Base-by-base conservation (phyloP, 768 basidiomycete genomes). In the Kwoniella bestiolae region DNA sequence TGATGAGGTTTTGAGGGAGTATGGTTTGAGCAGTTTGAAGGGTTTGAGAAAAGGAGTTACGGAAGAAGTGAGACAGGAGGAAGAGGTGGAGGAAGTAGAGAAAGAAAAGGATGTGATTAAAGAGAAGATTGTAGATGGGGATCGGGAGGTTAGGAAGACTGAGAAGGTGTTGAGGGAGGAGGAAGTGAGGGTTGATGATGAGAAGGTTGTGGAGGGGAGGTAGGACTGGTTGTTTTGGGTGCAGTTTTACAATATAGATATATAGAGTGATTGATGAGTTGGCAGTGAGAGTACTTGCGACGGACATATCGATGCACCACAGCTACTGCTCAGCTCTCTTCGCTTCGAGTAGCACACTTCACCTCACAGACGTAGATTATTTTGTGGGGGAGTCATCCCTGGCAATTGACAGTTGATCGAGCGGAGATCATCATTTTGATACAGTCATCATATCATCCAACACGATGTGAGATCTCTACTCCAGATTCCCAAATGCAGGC, bases 1-100 rank as follows among this genome's bases (percentile, higher is more conserved):
- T 3, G 69, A 61, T 28, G 77, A 69, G 1, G 71, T 74, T 1
- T 63, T 82, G 31, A 67, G 26, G 16, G 74, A 74, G 29, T 82
- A 82, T 58, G 79, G 76, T 2, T 50, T 78, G 51, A 57, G 14
- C 9, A 53, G 47, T 41, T 29, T 66, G 44, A 51, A 60, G 34
- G 29, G 34, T 11, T 4, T 14, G 9, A 46, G 18, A 31, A 31
- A 35, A n/a, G n/a, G n/a, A n/a, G n/a, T n/a, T n/a, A n/a, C n/a
- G 47, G 47, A 56, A 41, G 9, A 45, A 41, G 45, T 46, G 41
- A 44, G 44, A 3, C 34, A 58, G 46, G 18, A 65, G 25, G 46
- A 58, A 14, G 41, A n/a, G 32, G 29, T 38, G 7, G 55, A 56
- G 55, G 29, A 56, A 32, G 23, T 41, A 18, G n/a, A 44, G 35